Base-by-base conservation (phyloP, 768 basidiomycete species). In the Lyophyllum shimeji region DNA sequence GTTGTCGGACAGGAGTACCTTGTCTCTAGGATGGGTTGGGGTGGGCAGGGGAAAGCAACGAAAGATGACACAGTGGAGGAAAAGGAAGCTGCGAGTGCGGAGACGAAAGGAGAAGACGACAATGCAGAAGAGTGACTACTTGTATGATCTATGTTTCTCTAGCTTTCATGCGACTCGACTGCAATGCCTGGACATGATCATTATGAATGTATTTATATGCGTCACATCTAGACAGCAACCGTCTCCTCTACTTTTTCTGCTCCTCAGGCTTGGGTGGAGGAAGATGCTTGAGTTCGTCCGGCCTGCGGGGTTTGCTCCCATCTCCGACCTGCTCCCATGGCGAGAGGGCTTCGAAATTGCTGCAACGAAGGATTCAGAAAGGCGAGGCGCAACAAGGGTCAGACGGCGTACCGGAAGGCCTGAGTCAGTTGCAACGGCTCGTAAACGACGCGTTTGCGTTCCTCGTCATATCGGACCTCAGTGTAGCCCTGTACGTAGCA, bases 351-450 rank as follows among this genome's bases (percentile, higher is more conserved):
- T 94, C 93, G 67, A 98, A 98, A 77, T 98, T 98, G 54, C 96
- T 95, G 62, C 8, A 55, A 53, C 48, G n/a, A 45, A 46, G 37
- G 51, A 1, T 39, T 27, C 46, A 47, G 50, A 46, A 20, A 45
- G 1, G 24, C 25, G 12, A 46, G 29, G 24, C n/a, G 33, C n/a
- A 6, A 9, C 47, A 37, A n/a, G 24, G 6, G 5, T 6, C 31
- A 52, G 11, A 25, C 47, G 45, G 25, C 79, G 58, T 63, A 95
- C 94, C 94, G 86, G 88, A 96, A 99, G 43, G 97, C 96, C 69
- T 99, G 97, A 1, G 96, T 95, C 56, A 99, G 81, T 69, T 99
- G 97, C 46, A 99, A 79, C 33, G 97, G 97, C 70, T 99, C 97
- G 66, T 98, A 97, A 33, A 97, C 93, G 53, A 98, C 93, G 37